A percentile compares a stretch with the other conserved stretches of the same genome.
These are phyloP conservation scores for Byssoonygena ceratinophila DNA, from an alignment of 2,329 filamentous ascomycete genomes.

Conservation along the genomic window DNA sequence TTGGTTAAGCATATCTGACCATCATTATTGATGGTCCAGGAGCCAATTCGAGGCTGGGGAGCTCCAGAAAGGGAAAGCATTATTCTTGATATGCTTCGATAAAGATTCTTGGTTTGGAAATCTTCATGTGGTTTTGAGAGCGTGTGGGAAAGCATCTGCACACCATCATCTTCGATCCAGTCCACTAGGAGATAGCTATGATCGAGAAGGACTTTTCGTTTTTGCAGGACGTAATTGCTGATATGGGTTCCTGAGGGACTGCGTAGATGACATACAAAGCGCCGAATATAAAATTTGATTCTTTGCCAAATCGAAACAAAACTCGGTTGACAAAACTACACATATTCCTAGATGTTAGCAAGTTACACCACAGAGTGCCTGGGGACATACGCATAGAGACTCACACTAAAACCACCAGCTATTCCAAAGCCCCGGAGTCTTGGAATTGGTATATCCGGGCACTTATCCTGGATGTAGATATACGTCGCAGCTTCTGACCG, in stretches of 20 bases:
- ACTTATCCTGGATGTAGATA: constrained; percentile 19
- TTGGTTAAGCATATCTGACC: constrained; percentile 20
- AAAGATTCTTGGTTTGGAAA: constrained; percentile 16
- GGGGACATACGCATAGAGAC: not conserved
- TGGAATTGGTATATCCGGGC: constrained; percentile 18
- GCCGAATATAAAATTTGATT: constrained; percentile 11
- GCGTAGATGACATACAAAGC: constrained; percentile 5
- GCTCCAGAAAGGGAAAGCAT: constrained; percentile 11
- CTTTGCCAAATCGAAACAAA: constrained; percentile 12
- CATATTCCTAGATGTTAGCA: not conserved
- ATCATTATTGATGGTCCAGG: constrained; percentile 24
- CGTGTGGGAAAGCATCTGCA: constrained; percentile 10
- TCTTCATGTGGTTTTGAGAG: constrained; percentile 13
- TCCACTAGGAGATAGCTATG: constrained; percentile 16
- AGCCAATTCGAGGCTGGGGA: constrained; percentile 28
- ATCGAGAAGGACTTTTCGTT: constrained; percentile 8
- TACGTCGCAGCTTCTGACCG: constrained; percentile 20
- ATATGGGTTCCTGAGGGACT: not conserved
- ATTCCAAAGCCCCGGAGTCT: constrained; percentile 21
- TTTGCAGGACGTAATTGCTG: constrained; percentile 10
- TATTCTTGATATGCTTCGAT: constrained; percentile 5
- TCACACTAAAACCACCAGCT: constrained; percentile 15
- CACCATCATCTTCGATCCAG: constrained; percentile 10
- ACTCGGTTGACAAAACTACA: constrained; percentile 13
- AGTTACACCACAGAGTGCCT: not conserved